Conservation (phyloP, 2,329 filamentous ascomycete species). For the Drechslerella coelobrocha region DNA sequence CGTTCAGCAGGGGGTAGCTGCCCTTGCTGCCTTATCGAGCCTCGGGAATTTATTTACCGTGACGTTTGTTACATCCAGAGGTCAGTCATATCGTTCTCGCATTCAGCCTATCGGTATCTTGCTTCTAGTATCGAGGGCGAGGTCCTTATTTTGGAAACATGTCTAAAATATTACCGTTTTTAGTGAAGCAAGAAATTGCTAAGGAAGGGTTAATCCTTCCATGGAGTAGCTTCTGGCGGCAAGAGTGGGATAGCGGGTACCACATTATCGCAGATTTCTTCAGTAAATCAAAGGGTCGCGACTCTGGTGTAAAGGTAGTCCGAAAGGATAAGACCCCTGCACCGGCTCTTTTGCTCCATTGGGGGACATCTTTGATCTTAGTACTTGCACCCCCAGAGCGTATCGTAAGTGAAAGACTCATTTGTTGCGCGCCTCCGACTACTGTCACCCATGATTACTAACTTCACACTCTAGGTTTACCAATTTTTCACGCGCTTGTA, state of each 20-base stretch:
- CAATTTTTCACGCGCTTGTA: slow-evolving; percentile 58
- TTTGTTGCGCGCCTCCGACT: slow-evolving; percentile 50
- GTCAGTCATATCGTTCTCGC: slow-evolving; percentile 16
- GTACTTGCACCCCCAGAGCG: slow-evolving; percentile 55
- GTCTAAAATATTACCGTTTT: no score
- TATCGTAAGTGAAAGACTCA: no score
- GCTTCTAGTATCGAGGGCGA: background rate
- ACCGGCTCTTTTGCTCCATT: slow-evolving; percentile 58
- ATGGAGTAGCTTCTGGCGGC: slow-evolving; percentile 62
- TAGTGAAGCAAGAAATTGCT: slow-evolving; percentile 68
- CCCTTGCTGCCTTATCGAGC: slow-evolving; percentile 64
- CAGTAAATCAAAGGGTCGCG: slow-evolving; percentile 52
- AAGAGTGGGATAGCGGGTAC: slow-evolving; percentile 51
- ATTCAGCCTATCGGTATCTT: no score
- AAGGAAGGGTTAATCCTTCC: slow-evolving; percentile 64
- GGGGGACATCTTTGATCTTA: slow-evolving; percentile 57
- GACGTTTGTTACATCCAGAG: slow-evolving; percentile 65
- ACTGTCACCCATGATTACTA: slow-evolving; percentile 45
- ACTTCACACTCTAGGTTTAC: slow-evolving; percentile 28
- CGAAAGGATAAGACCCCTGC: slow-evolving; percentile 58
- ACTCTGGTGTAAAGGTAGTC: slow-evolving; percentile 15
- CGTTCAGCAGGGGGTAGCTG: slow-evolving; percentile 59
- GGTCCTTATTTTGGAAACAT: background rate
- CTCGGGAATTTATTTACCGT: slow-evolving; percentile 67
- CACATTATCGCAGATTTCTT: slow-evolving; percentile 55